Base-by-base conservation (phyloP, 768 basidiomycete species). In the Tephrocybe sp. region DNA sequence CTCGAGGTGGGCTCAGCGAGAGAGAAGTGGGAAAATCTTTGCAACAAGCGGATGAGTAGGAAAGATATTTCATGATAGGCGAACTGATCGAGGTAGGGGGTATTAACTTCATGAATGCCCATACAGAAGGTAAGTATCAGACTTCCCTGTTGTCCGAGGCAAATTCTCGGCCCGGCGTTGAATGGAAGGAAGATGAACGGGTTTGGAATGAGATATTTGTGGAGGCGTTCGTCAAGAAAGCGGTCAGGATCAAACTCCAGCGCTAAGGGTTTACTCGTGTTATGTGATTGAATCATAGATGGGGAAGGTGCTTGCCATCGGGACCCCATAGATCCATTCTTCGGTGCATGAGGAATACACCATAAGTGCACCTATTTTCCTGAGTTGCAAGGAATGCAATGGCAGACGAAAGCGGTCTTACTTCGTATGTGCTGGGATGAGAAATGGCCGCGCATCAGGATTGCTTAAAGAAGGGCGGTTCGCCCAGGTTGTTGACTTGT, bases 61-160 rank as follows among this genome's bases (percentile, higher is more conserved):
- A 81, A 86, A 1, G 83, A 84, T 2, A 74, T 65, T 58, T 84
- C 82, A 51, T 84, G 73, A 63, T 86, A 86, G 4, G 85, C 84
- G 56, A 84, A 84, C 77, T 84, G 50, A 10, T 36, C 18, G 13
- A 29, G 27, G n/a, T n/a, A 29, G 13, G 33, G 15, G 15, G 33
- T 15, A n/a, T 34, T 10, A 34, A 4, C 15, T 7, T 6, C 11
- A 34, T 15, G 4, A 9, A 4, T 4, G 33, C 27, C 11, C 11
- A 23, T 36, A 10, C n/a, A 19, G 12, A 22, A 34, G 18, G 36
- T 15, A 25, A 44, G 23, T 41, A 43, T 40, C n/a, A 4, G 19
- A 30, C 41, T 53, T 33, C 72, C 75, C 62, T 77, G 75, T 62
- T 79, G 77, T 2, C 76, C 77, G 3, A 77, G 64, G 52, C 76